Base-by-base conservation (phyloP, 768 basidiomycete genomes). In the Hortiboletus flavorubellus region DNA sequence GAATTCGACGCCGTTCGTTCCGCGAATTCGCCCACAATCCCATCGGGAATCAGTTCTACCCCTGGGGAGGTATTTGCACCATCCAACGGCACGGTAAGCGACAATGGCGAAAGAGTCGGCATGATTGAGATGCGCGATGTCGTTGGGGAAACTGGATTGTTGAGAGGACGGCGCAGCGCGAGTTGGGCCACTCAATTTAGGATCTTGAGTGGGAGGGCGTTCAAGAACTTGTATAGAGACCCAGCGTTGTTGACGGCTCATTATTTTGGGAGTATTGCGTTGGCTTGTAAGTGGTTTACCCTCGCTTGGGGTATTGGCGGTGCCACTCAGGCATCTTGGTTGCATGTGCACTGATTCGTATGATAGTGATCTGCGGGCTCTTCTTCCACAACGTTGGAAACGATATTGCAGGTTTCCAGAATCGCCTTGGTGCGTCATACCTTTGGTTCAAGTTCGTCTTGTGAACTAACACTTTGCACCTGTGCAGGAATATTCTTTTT, bases 391-490 rank as follows among this genome's bases (percentile, higher is more conserved):
- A 91, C 53, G 86, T 97, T 51, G 87, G 85, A 15, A 88, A 94
- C 66, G 95, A 98, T 72, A 98, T 98, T 47, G 86, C 91, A 7
- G 96, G 96, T 5, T 97, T 99, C 84, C 96, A 98, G 78, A 95
- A 96, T 66, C 80, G 93, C 60, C 78, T 95, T 55, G 92, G 90
- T 85, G 59, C n/a, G 75, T 41, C 62, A 8, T 15, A 14, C 31
- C 35, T 26, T 55, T 38, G 9, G 16, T 41, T 46, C 7, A 12
- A 15, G 35, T 44, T 8, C 12, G 14, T 55, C 15, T 41, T 9
- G 44, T 37, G 42, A 30, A 21, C 14, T 49, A 26, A 54, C 23
- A 8, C 26, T 53, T 45, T 7, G 16, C 38, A 9, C 35, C 21
- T 49, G 23, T 18, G 8, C 71, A 83, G 91, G 95, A 9, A 81